A percentile compares a stretch with the other conserved stretches of the same genome.
These are phyloP conservation scores for Mycena crocata DNA, from an alignment of 768 basidiomycete species.

Conservation along the genomic window DNA sequence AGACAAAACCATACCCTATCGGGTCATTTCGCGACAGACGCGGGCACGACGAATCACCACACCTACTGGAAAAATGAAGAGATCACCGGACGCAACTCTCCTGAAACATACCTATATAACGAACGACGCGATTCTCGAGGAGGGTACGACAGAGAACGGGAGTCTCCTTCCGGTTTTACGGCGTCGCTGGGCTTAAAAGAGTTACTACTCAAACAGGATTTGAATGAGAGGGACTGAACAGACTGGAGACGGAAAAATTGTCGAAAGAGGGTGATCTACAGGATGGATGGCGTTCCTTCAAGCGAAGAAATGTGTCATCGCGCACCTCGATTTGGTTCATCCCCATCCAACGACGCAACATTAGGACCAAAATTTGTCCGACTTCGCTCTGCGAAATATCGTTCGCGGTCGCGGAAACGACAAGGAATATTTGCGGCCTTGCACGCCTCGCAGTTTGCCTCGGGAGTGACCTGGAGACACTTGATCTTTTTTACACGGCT, in stretches of 20 bases:
- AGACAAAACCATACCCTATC: conserved; percentile 53
- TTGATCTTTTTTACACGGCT: conserved; percentile 93
- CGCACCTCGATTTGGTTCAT: conserved; percentile 59
- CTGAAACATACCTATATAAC: conserved; percentile 51
- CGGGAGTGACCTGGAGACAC: conserved; percentile 78
- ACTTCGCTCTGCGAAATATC: conserved; percentile 89
- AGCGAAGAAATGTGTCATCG: conserved; percentile 20
- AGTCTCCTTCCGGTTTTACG: conserved; percentile 56
- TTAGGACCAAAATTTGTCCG: conserved; percentile 79
- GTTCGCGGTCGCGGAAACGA: conserved; percentile 85
- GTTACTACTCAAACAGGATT: conserved; percentile 60
- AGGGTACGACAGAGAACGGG: conserved; percentile 61
- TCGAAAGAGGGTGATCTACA: conserved; percentile 54
- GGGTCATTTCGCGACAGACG: conserved; percentile 51
- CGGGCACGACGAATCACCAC: conserved; percentile 54
- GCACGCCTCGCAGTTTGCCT: conserved; percentile 84
- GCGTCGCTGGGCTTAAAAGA: conserved; percentile 65
- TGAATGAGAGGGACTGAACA: conserved; percentile 60
- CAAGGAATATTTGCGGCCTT: conserved; percentile 76
- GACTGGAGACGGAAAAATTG: conserved; percentile 60
- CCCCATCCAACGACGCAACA: conserved; percentile 55
- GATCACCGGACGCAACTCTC: conserved; percentile 17
- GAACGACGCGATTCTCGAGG: conserved; percentile 59
- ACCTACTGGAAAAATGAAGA: conserved; percentile 39
- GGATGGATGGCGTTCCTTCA: conserved; percentile 23